Evolutionary conservation across 345 rosid species (phyloP), one percentile per base, ranked within the genome.

Genomic region (Eucalyptus melliodora): DNA sequence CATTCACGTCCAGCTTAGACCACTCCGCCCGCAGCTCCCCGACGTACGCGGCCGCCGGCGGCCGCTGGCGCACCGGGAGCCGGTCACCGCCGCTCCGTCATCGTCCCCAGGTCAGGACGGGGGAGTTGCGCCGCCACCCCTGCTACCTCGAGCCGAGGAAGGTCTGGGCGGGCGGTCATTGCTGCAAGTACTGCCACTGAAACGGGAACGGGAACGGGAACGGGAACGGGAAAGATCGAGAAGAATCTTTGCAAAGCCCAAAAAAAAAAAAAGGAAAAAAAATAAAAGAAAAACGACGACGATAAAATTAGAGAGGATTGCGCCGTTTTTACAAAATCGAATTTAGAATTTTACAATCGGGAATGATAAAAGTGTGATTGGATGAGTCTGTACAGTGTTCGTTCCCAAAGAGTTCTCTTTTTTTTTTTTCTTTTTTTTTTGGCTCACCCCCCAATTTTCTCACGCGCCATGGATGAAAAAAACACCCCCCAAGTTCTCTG

Each of bases 1-100:
- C 95, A 16, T 45, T 53, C 26, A 34, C 89, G 8, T 89, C 96
- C 19, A 96, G 97, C 65, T 87, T 91, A 26, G 93, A 94, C 85
- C 59, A 83, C 88, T 90, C 93, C 3, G 87, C 91, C 8, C 59
- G 72, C 65, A 56, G 65, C 37, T 89, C 90, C 56, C 90, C 88
- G 62, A 37, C 34, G 19, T 55, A 37, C 15, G 87, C 45, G 15
- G 59, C 56, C 56, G 87, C 56, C 50, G 88, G 27, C 86, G 86
- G 77, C 14, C 77, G 42, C 53, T 88, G n/a, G 86, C 86, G 90
- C 86, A 59, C 88, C 88, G 89, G 77, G 30, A 88, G 65, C 87
- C 87, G 59, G 49, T 87, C 50, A 56, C 93, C 90, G 88, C 89
- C 92, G 62, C 47, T 53, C 37, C 55, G 24, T 19, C 56, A 53